Percentiles rank a stretch among this genome's conserved stretches.
Evolutionary conservation across 805 yeast genomes (phyloP).

Genomic region (Zygoascus ofunaensis): DNA sequence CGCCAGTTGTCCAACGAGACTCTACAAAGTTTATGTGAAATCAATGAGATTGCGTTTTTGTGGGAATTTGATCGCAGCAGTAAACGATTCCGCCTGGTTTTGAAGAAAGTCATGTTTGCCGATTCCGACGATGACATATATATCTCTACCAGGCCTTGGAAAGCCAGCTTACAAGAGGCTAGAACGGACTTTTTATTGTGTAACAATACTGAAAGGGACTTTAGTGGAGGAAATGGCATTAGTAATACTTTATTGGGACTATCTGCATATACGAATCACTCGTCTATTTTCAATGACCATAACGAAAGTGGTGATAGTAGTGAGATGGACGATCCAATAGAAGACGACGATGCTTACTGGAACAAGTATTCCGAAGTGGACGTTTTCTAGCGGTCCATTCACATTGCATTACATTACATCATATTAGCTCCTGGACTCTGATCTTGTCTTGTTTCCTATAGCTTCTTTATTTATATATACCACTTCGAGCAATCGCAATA

Average conservation of each 20-base stretch:
- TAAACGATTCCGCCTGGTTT: constrained; percentile 3
- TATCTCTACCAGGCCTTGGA: constrained; percentile 20
- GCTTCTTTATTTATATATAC: neutral
- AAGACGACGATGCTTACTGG: constrained; percentile 13
- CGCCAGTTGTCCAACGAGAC: constrained; percentile 12
- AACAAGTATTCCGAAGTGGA: constrained; percentile 7
- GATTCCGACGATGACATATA: constrained; percentile 18
- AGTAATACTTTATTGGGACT: too few relatives aligned
- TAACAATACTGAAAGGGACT: neutral
- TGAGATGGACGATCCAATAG: constrained; percentile 2
- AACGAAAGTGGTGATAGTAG: neutral
- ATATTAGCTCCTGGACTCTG: neutral
- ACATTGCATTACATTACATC: neutral
- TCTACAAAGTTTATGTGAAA: constrained; percentile 13
- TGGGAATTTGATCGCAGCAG: constrained; percentile 20
- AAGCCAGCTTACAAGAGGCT: neutral
- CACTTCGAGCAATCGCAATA: neutral
- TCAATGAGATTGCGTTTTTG: constrained; percentile 14
- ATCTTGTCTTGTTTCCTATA: neutral
- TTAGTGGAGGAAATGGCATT: neutral
- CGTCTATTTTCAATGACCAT: neutral
- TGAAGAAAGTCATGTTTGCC: constrained; percentile 12
- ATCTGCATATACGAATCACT: neutral
- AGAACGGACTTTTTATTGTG: neutral
- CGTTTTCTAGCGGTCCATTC: constrained; percentile 1